Base-by-base conservation (phyloP, 805 yeast species). In the Saccharomycopsis fermentans region DNA sequence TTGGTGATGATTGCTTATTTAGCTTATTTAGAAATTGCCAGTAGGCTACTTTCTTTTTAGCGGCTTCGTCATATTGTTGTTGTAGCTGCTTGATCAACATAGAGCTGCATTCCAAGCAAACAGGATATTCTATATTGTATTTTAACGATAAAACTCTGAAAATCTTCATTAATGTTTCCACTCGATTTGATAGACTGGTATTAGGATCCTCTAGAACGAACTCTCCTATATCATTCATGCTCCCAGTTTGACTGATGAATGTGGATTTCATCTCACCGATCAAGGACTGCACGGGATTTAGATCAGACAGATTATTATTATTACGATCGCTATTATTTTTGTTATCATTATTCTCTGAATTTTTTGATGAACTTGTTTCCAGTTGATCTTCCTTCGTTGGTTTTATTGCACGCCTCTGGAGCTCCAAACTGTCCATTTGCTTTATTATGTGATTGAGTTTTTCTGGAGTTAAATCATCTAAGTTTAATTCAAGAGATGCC, bases 41-140 rank as follows among this genome's bases (percentile, higher is more conserved):
- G 68, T 90, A 94, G 1, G 81, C 78, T 55, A 90, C 96, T 63
- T 92, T 82, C 65, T 92, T 97, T 62, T 77, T 78, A 19, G 86
- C 80, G 4, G 84, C 79, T 58, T 82, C 87, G 60, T 87, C 92
- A 68, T 87, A 87, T 64, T 84, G 84, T 12, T 73, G 69, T 65
- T 83, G 85, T 69, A 90, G 76, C 58, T 83, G 84, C 9, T 80
- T 82, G 11, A 86, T 74, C 27, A 92, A 70, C 21, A 77, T 68
- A 50, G 78, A 81, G 6, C 94, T 86, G 69, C 99, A 94, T 51
- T 91, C 97, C 26, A 77, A 77, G 65, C 98, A 92, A 16, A 94
- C 81, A 0, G 99, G 99, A 66, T 82, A 83, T 63, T 89, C 95
- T 16, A 92, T 77, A 60, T 85, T 90, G 55, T 85, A 84, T 61